Evolutionary conservation across 2,329 filamentous ascomycete species (phyloP).

Genomic region (Colletotrichum brevisporum): DNA sequence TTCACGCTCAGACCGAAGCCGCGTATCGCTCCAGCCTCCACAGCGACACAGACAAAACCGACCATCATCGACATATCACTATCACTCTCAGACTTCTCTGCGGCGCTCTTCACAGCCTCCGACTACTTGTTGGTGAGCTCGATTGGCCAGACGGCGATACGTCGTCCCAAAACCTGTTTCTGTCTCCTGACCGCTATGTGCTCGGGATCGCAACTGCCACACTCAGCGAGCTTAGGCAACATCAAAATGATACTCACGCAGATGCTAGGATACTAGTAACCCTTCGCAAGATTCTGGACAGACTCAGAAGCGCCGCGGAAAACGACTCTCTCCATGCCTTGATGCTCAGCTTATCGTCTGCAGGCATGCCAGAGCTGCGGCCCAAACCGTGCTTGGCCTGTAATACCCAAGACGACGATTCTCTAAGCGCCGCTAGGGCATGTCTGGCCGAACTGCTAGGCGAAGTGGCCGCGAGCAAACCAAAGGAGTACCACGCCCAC

Average conservation of each 20-base stretch:
- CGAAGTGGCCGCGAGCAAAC: background rate
- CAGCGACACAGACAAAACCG: background rate
- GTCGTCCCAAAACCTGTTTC: background rate
- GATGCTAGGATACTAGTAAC: background rate
- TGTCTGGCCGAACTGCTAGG: slow-evolving; percentile 9
- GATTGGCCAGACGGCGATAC: background rate
- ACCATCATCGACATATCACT: background rate
- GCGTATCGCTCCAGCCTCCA: background rate
- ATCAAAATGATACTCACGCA: background rate
- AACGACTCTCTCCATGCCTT: background rate
- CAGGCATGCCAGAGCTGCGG: background rate
- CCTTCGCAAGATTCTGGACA: background rate
- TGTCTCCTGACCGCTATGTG: background rate
- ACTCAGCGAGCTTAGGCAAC: background rate
- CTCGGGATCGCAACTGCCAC: background rate
- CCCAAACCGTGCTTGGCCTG: background rate
- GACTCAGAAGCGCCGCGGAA: background rate
- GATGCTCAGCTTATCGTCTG: background rate
- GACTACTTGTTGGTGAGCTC: slow-evolving; percentile 12
- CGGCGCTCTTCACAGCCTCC: slow-evolving; percentile 18
- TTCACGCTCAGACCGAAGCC: background rate
- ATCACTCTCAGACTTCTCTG: slow-evolving; percentile 13
- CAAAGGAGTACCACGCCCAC: slow-evolving; percentile 4
- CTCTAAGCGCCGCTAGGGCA: background rate
- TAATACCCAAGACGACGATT: background rate